Evolutionary conservation across 2,329 filamentous ascomycete species (phyloP).

Genomic region (Nothomitra cinnamomea): DNA sequence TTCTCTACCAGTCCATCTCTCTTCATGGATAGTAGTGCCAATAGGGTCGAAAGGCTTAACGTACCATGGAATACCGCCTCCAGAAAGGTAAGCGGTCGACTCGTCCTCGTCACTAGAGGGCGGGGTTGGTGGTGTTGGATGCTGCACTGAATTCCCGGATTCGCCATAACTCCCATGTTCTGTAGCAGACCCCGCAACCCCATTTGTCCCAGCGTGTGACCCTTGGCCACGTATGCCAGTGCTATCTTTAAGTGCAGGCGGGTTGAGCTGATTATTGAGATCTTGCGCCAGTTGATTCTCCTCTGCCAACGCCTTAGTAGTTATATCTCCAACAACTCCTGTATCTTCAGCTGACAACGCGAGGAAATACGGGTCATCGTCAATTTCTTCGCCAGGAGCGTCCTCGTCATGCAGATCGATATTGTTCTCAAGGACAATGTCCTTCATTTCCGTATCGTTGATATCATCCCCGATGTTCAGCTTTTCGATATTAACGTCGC

Average conservation of each 20-base stretch:
- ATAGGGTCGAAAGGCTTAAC: constrained; percentile 61
- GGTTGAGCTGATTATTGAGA: not conserved
- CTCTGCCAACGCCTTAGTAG: not conserved
- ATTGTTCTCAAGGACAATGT: not conserved
- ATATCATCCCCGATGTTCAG: not conserved
- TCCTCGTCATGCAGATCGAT: constrained; percentile 17
- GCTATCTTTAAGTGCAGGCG: not conserved
- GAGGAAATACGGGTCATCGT: constrained; percentile 1
- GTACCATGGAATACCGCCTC: constrained; percentile 80
- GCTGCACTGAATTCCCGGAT: not conserved
- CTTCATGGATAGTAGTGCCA: constrained; percentile 64
- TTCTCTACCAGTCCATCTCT: constrained; percentile 57
- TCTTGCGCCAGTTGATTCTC: not conserved
- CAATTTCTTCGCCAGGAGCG: constrained; percentile 21
- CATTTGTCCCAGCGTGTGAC: not conserved
- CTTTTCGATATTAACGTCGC: not conserved
- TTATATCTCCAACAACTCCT: not conserved
- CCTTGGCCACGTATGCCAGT: not conserved
- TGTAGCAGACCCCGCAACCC: not conserved
- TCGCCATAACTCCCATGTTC: not conserved
- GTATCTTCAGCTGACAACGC: not conserved
- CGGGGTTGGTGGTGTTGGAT: constrained; percentile 4
- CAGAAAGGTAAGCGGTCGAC: constrained; percentile 37
- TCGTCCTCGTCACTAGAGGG: constrained; percentile 42
- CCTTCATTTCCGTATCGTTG: not conserved